A percentile compares a stretch with the other conserved stretches of the same genome.
phyloP scores from a whole-genome alignment of 306 rosid species.

The Herpetospermum pedunculosum region DNA sequence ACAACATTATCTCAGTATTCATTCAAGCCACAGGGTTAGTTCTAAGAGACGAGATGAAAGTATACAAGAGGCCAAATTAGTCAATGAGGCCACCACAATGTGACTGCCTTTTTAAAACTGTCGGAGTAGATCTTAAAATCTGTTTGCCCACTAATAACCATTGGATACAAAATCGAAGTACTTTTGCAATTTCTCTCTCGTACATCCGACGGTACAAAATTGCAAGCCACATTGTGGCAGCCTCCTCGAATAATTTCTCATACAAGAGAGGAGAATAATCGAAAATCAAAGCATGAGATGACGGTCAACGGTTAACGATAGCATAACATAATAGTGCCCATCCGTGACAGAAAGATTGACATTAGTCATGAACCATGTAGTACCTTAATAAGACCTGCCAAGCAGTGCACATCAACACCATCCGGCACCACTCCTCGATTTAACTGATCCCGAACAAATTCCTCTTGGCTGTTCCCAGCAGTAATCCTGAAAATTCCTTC shows the following conservation, averaged over 20 bases:
- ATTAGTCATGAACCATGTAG: conserved; percentile 6
- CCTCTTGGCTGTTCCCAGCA: conserved; percentile 92
- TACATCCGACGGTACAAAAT: no score
- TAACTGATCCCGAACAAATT: conserved; percentile 76
- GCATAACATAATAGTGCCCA: not conserved
- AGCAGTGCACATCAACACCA: conserved; percentile 78
- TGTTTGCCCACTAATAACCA: no score
- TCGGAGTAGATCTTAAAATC: not conserved
- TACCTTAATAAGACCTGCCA: conserved; percentile 97
- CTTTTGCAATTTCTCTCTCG: no score
- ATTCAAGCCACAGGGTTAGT: not conserved
- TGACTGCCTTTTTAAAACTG: no score
- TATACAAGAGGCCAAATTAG: no score
- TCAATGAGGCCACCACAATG: no score
- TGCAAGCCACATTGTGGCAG: no score
- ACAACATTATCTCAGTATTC: not conserved
- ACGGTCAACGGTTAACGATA: not conserved
- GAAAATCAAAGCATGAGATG: not conserved
- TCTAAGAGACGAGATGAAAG: not conserved
- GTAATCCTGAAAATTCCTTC: conserved; percentile 96
- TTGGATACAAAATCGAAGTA: no score
- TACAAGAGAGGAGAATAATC: not conserved
- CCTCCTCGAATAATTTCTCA: no score
- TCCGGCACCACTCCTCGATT: conserved; percentile 72
- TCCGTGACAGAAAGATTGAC: not conserved